Evolutionary conservation across 148 eudicot species (phyloP).

Genomic region (Rhododendron simsii): DNA sequence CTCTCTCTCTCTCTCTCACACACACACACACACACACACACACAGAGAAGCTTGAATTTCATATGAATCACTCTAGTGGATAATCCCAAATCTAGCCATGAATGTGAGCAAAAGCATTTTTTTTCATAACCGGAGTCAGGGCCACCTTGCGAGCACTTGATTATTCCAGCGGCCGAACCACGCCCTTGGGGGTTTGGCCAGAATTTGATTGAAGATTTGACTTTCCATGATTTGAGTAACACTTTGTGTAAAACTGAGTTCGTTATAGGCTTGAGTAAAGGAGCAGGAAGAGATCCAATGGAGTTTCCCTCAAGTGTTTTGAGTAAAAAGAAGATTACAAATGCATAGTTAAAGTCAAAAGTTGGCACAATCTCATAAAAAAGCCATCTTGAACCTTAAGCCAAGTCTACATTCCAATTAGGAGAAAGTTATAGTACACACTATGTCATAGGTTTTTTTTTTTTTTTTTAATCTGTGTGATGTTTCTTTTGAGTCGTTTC

Average conservation of each 20-base stretch:
- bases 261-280: neutral
- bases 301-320: neutral
- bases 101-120: neutral
- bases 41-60: neutral
- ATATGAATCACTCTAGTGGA: neutral
- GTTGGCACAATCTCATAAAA: neutral
- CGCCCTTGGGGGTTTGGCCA: no score
- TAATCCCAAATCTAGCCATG: neutral
- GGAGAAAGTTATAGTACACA: neutral
- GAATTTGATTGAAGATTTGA: neutral
- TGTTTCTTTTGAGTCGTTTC: neutral
- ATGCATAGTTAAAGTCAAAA: neutral
- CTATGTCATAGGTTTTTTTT: no score
- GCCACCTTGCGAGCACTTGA: no score
- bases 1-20: no score
- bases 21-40: no score
- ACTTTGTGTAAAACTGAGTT: neutral
- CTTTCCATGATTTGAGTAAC: neutral
- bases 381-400: neutral
- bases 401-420: neutral
- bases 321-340: neutral
- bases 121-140: no score
- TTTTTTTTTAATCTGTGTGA: neutral
- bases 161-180: no score
- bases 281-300: neutral